These are phyloP conservation scores for Kuraishia capsulata DNA, from an alignment of 805 yeast genomes.

Conservation along the genomic window DNA sequence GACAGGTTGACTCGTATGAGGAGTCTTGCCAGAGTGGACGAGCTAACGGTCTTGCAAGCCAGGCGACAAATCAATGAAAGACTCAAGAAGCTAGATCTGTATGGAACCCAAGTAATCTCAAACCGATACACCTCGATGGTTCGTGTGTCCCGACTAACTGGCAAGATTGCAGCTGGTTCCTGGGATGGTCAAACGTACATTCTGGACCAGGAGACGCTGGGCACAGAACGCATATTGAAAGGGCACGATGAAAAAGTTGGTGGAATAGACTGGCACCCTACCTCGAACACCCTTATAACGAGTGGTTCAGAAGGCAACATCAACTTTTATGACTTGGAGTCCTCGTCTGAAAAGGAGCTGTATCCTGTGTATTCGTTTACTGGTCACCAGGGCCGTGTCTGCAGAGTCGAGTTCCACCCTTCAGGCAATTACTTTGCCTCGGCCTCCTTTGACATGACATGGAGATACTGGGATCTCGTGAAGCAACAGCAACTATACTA, in stretches of 20 bases:
- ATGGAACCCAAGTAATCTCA: conserved; percentile 66
- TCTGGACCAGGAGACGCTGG: conserved; percentile 30
- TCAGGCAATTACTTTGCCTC: conserved; percentile 44
- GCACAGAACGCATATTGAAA: conserved; percentile 14
- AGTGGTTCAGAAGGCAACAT: conserved; percentile 40
- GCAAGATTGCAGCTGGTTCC: conserved; percentile 54
- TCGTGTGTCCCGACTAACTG: conserved; percentile 29
- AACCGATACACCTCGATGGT: conserved; percentile 61
- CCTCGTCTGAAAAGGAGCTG: neutral
- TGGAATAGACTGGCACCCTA: conserved; percentile 58
- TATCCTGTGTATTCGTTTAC: conserved; percentile 5
- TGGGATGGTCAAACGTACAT: conserved; percentile 74
- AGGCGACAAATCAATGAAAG: conserved; percentile 32
- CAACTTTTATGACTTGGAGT: conserved; percentile 12
- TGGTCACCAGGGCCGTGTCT: conserved; percentile 52
- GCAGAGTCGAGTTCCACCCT: conserved; percentile 61
- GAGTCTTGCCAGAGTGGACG: conserved; percentile 7
- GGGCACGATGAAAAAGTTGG: conserved; percentile 64
- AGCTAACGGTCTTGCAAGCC: conserved; percentile 31
- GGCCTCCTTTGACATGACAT: conserved; percentile 77
- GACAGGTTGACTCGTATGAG: conserved; percentile 28
- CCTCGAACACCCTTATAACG: conserved; percentile 18
- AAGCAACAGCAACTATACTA: conserved; percentile 39
- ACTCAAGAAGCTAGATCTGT: conserved; percentile 29
- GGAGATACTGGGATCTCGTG: conserved; percentile 79